Conservation (phyloP, 2,329 filamentous ascomycete species). For the Colletotrichum brevisporum region DNA sequence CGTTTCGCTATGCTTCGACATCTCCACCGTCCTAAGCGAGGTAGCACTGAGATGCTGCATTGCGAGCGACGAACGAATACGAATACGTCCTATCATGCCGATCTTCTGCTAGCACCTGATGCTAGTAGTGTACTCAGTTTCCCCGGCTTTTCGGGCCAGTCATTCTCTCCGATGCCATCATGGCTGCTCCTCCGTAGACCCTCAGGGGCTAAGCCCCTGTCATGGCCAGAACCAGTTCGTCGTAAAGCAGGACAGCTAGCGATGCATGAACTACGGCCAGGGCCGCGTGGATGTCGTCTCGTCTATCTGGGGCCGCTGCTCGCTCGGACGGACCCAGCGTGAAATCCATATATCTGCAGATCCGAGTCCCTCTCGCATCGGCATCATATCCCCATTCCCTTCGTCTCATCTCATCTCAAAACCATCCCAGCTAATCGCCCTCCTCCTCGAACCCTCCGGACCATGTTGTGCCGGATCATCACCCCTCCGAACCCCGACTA, state of each 20-base stretch:
- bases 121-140: background rate
- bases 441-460: background rate
- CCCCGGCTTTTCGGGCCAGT: background rate
- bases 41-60: background rate
- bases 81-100: slow-evolving; percentile 10
- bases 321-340: slow-evolving; percentile 1
- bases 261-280: background rate
- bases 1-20: too few species aligned
- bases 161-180: background rate
- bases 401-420: background rate
- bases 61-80: slow-evolving; percentile 22
- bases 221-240: background rate
- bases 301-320: background rate
- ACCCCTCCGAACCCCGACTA: background rate
- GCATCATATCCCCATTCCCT: background rate
- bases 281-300: background rate
- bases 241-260: background rate
- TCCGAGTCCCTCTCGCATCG: background rate
- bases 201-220: background rate
- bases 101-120: background rate
- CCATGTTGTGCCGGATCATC: background rate
- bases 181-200: background rate
- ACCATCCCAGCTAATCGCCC: background rate
- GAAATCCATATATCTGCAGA: background rate
- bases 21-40: background rate